Percentiles rank a stretch among this genome's conserved stretches.
Evolutionary conservation across 768 basidiomycete genomes (phyloP).

Genomic region (Mycena venus): DNA sequence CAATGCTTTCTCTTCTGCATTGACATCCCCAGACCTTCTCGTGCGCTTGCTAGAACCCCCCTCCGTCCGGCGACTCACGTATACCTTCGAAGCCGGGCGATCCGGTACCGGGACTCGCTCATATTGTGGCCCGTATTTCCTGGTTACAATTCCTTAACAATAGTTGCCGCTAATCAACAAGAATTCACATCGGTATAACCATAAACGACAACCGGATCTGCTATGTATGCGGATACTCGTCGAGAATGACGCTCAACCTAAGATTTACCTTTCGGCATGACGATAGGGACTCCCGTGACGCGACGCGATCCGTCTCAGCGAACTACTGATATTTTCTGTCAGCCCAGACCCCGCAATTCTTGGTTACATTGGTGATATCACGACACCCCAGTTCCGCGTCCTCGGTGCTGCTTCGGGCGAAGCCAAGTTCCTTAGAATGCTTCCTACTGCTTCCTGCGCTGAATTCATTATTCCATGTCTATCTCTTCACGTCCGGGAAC

Average conservation of each 20-base stretch:
- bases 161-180: background rate
- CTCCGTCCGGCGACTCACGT: background rate
- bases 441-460: background rate
- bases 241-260: background rate
- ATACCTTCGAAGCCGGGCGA: background rate
- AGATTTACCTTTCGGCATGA: background rate
- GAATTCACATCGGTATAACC: background rate
- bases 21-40: background rate
- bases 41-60: background rate
- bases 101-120: background rate
- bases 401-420: background rate
- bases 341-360: background rate
- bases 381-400: background rate
- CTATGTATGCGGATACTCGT: background rate
- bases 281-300: background rate
- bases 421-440: background rate
- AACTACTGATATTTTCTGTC: slow-evolving; percentile 9
- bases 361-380: background rate
- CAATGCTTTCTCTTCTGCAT: background rate
- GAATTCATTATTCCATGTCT: background rate
- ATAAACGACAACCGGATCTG: background rate
- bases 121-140: background rate
- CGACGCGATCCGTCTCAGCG: background rate
- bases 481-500: background rate
- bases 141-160: background rate